Conservation (phyloP, 371 early-diverging fungal species). For the Capniomyces stellatus region DNA sequence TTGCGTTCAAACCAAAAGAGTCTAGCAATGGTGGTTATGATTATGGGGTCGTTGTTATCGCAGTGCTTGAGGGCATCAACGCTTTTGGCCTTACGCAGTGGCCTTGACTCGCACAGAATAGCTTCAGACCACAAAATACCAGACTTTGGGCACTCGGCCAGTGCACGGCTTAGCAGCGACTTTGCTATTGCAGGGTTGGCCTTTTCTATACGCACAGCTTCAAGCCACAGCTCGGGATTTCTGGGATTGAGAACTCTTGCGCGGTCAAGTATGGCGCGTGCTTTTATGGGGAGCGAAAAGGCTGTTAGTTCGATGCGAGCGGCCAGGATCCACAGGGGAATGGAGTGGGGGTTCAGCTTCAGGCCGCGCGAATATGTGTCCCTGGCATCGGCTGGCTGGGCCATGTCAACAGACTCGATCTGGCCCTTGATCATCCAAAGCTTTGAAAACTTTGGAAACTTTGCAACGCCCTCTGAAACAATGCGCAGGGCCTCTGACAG, state of each 20-base stretch:
- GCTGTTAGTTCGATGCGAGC: conserved; percentile 55
- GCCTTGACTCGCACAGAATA: conserved; percentile 70
- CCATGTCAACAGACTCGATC: conserved; percentile 18
- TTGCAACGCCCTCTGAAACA: conserved; percentile 41
- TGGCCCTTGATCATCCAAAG: conserved; percentile 87
- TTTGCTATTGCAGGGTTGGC: conserved; percentile 55
- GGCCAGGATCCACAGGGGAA: conserved; percentile 63
- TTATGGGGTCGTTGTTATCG: conserved; percentile 61
- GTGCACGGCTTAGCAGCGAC: conserved; percentile 62
- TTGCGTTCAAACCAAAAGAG: conserved; percentile 87
- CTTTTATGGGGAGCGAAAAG: conserved; percentile 49
- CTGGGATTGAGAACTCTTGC: conserved; percentile 73
- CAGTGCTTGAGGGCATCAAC: conserved; percentile 84
- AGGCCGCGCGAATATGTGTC: conserved; percentile 55
- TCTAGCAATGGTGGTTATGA: conserved; percentile 67
- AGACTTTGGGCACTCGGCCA: conserved; percentile 80
- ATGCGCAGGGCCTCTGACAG: conserved; percentile 45
- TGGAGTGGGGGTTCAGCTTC: conserved; percentile 58
- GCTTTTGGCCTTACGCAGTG: conserved; percentile 70
- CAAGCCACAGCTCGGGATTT: conserved; percentile 67
- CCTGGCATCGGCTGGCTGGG: conserved; percentile 44
- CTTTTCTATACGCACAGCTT: conserved; percentile 36
- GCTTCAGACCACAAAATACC: conserved; percentile 79
- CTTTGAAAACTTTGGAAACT: conserved; percentile 65
- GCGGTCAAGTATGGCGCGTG: conserved; percentile 71